These are phyloP conservation scores for Leptomonas pyrrhocoris DNA, from an alignment of 208 protist genomes.

Conservation along the genomic window DNA sequence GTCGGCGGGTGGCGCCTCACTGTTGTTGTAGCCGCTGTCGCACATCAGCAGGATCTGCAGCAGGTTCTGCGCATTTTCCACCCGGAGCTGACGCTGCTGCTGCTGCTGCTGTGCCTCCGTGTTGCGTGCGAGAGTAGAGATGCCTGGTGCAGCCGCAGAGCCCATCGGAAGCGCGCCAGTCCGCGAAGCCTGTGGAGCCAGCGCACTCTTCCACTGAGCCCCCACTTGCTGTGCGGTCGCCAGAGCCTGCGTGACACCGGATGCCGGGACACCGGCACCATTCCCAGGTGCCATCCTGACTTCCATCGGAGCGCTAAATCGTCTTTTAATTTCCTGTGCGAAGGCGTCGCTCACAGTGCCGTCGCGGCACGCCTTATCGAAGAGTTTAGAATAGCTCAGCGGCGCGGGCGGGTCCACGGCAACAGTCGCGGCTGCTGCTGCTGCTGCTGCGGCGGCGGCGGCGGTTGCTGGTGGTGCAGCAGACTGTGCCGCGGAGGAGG, in stretches of 20 bases:
- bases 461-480: neutral
- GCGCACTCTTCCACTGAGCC: conserved; percentile 2
- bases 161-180: neutral
- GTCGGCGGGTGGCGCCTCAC: conserved; percentile 31
- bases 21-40: conserved; percentile 56
- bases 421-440: neutral
- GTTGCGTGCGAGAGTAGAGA: conserved; percentile 15
- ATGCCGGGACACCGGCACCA: neutral
- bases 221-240: conserved; percentile 6
- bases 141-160: conserved; percentile 4
- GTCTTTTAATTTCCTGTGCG: conserved; percentile 43
- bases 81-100: conserved; percentile 27
- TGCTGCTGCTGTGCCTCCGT: conserved; percentile 28
- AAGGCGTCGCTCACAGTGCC: conserved; percentile 37
- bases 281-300: conserved; percentile 6
- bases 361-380: conserved; percentile 32
- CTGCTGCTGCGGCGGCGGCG: conserved; percentile 1
- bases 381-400: conserved; percentile 23
- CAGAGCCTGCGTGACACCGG: neutral
- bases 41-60: conserved; percentile 50
- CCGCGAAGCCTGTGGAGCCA: conserved; percentile 8
- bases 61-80: conserved; percentile 26
- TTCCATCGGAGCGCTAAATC: conserved; percentile 50
- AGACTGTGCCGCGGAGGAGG: neutral
- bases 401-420: conserved; percentile 1